Conservation (phyloP, 805 yeast species). For the Kazachstania psychrophila region DNA sequence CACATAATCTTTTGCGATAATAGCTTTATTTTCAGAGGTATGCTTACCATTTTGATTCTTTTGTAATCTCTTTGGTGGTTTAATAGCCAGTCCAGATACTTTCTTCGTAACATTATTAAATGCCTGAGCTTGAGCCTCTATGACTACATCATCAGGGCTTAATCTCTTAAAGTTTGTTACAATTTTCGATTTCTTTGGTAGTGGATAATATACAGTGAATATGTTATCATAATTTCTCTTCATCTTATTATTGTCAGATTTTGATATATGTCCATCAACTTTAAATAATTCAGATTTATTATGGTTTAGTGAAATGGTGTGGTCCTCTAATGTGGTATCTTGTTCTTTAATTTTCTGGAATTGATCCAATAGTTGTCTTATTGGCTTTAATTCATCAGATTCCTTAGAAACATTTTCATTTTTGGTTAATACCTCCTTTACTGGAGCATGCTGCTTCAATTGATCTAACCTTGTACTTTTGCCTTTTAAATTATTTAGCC, state of each 20-base stretch:
- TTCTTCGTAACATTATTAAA: slow-evolving; percentile 29
- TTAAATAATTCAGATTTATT: too few species aligned
- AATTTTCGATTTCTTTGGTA: slow-evolving; percentile 34
- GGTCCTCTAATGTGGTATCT: background rate
- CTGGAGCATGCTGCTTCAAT: background rate
- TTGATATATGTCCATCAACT: background rate
- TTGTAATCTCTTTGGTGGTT: background rate
- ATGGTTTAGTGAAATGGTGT: background rate
- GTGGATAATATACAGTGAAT: slow-evolving; percentile 23
- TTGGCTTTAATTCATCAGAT: background rate
- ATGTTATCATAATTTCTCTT: slow-evolving; percentile 18
- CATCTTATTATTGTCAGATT: background rate
- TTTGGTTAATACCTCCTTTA: background rate
- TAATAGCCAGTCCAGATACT: slow-evolving; percentile 2
- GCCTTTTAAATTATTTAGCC: background rate
- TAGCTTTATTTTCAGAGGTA: background rate
- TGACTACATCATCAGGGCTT: slow-evolving; percentile 74
- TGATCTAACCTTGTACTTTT: background rate
- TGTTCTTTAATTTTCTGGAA: background rate
- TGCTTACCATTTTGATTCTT: background rate
- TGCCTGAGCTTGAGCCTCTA: slow-evolving; percentile 47
- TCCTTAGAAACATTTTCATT: too few species aligned
- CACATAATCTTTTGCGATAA: slow-evolving; percentile 4
- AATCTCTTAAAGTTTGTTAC: slow-evolving; percentile 52
- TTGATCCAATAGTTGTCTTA: background rate